Conservation (phyloP, 1,139 yeast genomes). For the Williopsis jadinii region DNA sequence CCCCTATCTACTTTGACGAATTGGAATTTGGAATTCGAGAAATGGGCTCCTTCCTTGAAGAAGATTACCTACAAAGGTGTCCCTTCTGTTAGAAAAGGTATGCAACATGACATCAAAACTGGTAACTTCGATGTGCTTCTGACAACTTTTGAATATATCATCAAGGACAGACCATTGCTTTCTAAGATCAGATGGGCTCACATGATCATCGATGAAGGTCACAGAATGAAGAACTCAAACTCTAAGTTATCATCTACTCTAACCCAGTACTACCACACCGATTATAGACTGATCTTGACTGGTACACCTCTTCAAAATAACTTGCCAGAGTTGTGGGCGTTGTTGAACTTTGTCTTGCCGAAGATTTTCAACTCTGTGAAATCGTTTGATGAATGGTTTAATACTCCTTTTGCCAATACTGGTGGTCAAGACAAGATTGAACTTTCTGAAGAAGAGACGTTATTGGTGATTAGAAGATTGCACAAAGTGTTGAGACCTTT, state of each 20-base stretch:
- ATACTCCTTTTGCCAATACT: slow-evolving; percentile 77
- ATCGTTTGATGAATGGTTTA: slow-evolving; percentile 86
- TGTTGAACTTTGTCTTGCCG: slow-evolving; percentile 70
- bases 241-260: slow-evolving; percentile 68
- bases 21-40: slow-evolving; percentile 80
- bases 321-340: slow-evolving; percentile 80
- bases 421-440: slow-evolving; percentile 79
- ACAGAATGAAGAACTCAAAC: slow-evolving; percentile 76
- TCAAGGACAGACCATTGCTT: slow-evolving; percentile 63
- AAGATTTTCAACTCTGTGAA: slow-evolving; percentile 78
- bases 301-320: slow-evolving; percentile 87
- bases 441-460: slow-evolving; percentile 85
- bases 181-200: slow-evolving; percentile 72
- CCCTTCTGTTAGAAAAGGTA: slow-evolving; percentile 58
- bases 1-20: slow-evolving; percentile 80
- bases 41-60: slow-evolving; percentile 76
- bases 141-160: slow-evolving; percentile 75
- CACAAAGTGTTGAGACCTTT: slow-evolving; percentile 96
- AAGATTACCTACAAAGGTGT: slow-evolving; percentile 71
- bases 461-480: slow-evolving; percentile 87
- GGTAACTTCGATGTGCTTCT: slow-evolving; percentile 72
- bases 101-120: slow-evolving; percentile 53
- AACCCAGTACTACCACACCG: slow-evolving; percentile 66
- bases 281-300: slow-evolving; percentile 71
- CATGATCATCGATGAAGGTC: slow-evolving; percentile 89